Evolutionary conservation across 2,329 filamentous ascomycete genomes (phyloP).

Genomic region (Colletotrichum coccodes): DNA sequence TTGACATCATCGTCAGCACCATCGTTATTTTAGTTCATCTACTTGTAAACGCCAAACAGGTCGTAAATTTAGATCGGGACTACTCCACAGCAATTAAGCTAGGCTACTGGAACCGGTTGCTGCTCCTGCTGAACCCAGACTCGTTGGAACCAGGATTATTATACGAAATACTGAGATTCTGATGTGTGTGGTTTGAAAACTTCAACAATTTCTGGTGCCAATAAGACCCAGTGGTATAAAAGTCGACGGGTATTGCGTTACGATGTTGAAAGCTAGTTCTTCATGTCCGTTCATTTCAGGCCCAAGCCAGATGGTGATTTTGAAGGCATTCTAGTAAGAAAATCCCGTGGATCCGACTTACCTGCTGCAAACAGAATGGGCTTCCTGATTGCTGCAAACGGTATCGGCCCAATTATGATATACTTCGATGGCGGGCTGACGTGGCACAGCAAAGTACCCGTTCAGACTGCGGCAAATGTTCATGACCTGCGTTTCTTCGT

Average conservation of each 20-base stretch:
- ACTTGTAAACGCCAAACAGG: too few relatives aligned
- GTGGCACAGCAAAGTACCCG: too few relatives aligned
- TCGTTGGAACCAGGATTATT: not conserved
- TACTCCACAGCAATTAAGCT: not conserved
- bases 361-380: not conserved
- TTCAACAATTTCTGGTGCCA: not conserved
- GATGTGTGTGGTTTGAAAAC: too few relatives aligned
- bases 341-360: not conserved
- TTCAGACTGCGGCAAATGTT: too few relatives aligned
- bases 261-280: not conserved
- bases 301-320: not conserved
- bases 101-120: not conserved
- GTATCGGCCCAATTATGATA: not conserved
- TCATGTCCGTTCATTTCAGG: not conserved
- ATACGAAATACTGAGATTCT: too few relatives aligned
- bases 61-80: not conserved
- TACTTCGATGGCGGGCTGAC: not conserved
- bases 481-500: not conserved
- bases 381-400: not conserved
- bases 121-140: not conserved
- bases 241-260: not conserved
- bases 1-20: too few relatives aligned
- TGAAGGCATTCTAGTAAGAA: too few relatives aligned
- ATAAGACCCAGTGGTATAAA: too few relatives aligned
- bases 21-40: not conserved